Evolutionary conservation across 2,329 filamentous ascomycete species (phyloP).

Genomic region (Thelonectria olida): DNA sequence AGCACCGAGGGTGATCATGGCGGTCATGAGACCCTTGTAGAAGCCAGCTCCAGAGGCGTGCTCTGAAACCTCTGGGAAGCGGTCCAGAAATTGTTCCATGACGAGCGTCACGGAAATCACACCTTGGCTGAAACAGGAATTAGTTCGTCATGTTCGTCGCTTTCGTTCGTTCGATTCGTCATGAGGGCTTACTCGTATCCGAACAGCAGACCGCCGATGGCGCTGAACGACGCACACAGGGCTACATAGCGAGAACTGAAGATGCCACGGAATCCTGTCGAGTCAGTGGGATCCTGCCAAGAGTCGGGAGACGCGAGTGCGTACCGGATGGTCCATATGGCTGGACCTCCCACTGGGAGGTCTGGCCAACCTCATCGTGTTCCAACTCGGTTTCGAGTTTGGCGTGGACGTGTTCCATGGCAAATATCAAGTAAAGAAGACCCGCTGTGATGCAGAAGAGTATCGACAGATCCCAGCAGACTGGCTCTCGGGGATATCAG

Average conservation of each 20-base stretch:
- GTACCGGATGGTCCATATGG: conserved; percentile 38
- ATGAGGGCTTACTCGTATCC: conserved; percentile 37
- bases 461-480: background rate
- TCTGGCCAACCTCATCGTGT: conserved; percentile 31
- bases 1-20: conserved; percentile 57
- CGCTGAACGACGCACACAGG: conserved; percentile 44
- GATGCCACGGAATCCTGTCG: conserved; percentile 43
- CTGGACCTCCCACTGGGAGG: conserved; percentile 28
- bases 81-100: conserved; percentile 46
- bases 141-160: background rate
- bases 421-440: background rate
- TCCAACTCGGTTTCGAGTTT: conserved; percentile 33
- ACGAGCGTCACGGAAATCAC: conserved; percentile 51
- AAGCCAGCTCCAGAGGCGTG: conserved; percentile 49
- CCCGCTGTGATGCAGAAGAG: background rate
- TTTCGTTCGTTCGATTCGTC: background rate
- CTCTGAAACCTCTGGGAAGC: conserved; percentile 45
- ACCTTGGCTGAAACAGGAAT: conserved; percentile 43
- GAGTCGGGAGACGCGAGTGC: background rate
- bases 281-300: background rate
- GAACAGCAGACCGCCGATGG: conserved; percentile 53
- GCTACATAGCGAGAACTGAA: conserved; percentile 45
- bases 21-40: conserved; percentile 56
- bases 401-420: conserved; percentile 24
- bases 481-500: background rate